phyloP scores from a whole-genome alignment of 192 early-diverging fungal species.

The Coemansia sp. region DNA sequence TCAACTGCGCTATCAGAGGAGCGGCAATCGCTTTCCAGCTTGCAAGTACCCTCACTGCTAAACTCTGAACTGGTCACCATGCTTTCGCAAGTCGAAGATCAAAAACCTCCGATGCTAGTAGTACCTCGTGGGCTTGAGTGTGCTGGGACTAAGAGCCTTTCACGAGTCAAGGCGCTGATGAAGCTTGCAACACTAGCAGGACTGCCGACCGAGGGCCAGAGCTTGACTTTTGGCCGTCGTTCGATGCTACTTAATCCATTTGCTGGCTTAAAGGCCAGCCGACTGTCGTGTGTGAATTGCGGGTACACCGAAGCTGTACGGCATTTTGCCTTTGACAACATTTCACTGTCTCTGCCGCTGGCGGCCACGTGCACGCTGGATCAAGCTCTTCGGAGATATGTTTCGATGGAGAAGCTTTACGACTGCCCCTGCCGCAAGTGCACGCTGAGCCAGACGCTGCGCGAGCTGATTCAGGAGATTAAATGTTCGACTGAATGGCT shows the following conservation, averaged over 20 bases:
- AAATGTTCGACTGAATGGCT: slow-evolving; percentile 34
- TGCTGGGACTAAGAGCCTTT: slow-evolving; percentile 44
- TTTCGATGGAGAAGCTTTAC: slow-evolving; percentile 42
- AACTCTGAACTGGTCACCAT: slow-evolving; percentile 26
- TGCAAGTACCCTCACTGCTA: slow-evolving; percentile 48
- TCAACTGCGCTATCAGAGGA: slow-evolving; percentile 72
- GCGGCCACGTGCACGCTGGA: slow-evolving; percentile 41
- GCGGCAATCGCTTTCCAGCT: slow-evolving; percentile 25
- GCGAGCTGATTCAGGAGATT: slow-evolving; percentile 38
- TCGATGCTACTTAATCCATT: slow-evolving; percentile 65
- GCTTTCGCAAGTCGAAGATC: slow-evolving; percentile 22
- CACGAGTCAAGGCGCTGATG: slow-evolving; percentile 48
- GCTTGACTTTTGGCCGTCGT: slow-evolving; percentile 41
- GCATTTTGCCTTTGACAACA: slow-evolving; percentile 80
- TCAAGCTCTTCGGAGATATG: slow-evolving; percentile 41
- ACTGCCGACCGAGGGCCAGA: slow-evolving; percentile 37
- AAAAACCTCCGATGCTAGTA: slow-evolving; percentile 24
- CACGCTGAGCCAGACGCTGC: slow-evolving; percentile 48
- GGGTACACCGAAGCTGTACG: slow-evolving; percentile 76
- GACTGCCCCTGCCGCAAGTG: slow-evolving; percentile 53
- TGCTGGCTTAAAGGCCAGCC: slow-evolving; percentile 71
- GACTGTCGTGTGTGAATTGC: slow-evolving; percentile 76
- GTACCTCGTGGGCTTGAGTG: slow-evolving; percentile 50
- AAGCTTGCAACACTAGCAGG: slow-evolving; percentile 39
- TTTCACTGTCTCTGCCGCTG: slow-evolving; percentile 69